These are phyloP conservation scores for Elongisporangium prolatum DNA, from an alignment of 352 stramenopile genomes.

Conservation along the genomic window DNA sequence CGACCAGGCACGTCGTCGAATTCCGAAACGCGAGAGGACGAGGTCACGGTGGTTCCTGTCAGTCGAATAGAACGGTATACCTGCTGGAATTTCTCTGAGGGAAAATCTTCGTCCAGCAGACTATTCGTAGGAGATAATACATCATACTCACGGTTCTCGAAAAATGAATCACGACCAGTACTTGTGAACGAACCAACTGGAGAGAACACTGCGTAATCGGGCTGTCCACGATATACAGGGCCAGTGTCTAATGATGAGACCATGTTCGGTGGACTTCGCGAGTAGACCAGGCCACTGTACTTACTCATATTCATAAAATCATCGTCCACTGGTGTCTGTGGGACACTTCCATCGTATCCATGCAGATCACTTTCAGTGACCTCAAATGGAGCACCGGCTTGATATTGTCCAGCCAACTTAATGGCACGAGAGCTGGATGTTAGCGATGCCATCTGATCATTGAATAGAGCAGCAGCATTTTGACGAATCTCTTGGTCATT, in stretches of 20 bases:
- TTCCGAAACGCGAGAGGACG: slow-evolving; percentile 16
- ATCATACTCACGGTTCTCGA: slow-evolving; percentile 30
- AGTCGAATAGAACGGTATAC: slow-evolving; percentile 71
- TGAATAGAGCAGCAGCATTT: background rate
- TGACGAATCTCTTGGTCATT: background rate
- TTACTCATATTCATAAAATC: slow-evolving; percentile 29
- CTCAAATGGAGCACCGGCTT: slow-evolving; percentile 19
- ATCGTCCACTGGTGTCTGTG: slow-evolving; percentile 22
- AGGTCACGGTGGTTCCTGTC: slow-evolving; percentile 19
- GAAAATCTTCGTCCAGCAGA: slow-evolving; percentile 47
- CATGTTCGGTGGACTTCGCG: slow-evolving; percentile 23
- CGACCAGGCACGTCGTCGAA: slow-evolving; percentile 36
- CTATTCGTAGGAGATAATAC: slow-evolving; percentile 52
- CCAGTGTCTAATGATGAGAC: slow-evolving; percentile 26
- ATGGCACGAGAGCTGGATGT: slow-evolving; percentile 7
- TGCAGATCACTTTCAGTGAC: slow-evolving; percentile 39
- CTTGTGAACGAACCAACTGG: slow-evolving; percentile 28
- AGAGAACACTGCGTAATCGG: slow-evolving; percentile 45
- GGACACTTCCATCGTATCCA: slow-evolving; percentile 22
- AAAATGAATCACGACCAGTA: slow-evolving; percentile 18
- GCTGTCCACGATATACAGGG: slow-evolving; percentile 31
- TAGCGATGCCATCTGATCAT: background rate
- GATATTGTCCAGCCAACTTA: slow-evolving; percentile 17
- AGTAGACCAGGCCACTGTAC: slow-evolving; percentile 23
- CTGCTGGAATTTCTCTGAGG: slow-evolving; percentile 68